Evolutionary conservation across 1,284 basidiomycete genomes (phyloP).

Genomic region (Cystobasidium pallidum): DNA sequence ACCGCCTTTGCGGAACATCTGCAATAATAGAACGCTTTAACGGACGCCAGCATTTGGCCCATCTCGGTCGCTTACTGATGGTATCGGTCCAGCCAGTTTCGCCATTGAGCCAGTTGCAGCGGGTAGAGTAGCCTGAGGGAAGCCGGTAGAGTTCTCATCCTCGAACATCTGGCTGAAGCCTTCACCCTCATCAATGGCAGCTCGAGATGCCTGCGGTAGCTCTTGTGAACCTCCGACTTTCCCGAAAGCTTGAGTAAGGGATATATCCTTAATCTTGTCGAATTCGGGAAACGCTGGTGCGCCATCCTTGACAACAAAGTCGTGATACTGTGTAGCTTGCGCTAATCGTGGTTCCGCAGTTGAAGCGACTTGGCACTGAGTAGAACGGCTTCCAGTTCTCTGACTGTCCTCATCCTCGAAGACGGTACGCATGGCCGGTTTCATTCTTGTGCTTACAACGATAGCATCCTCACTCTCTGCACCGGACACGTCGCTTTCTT

Average conservation of each 20-base stretch:
- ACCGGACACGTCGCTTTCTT: background rate
- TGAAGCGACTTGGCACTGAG: background rate
- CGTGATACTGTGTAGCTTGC: conserved; percentile 22
- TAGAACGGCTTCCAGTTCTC: background rate
- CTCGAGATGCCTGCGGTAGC: conserved; percentile 9
- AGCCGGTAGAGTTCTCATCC: conserved; percentile 6
- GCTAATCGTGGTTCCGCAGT: background rate
- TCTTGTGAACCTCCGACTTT: conserved; percentile 28
- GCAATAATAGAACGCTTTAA: background rate
- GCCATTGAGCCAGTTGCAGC: background rate
- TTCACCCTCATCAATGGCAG: background rate
- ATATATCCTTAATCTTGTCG: conserved; percentile 20
- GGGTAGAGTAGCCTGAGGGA: conserved; percentile 11
- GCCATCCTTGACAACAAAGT: conserved; percentile 17
- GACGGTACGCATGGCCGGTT: background rate
- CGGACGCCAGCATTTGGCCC: background rate
- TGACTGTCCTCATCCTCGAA: conserved; percentile 29
- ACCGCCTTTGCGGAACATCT: conserved; percentile 31
- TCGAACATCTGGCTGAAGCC: conserved; percentile 40
- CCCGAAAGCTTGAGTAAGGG: conserved; percentile 40
- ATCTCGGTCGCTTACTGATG: conserved; percentile 6
- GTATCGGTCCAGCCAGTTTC: conserved; percentile 3
- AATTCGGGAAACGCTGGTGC: conserved; percentile 16
- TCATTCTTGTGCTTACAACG: conserved; percentile 2
- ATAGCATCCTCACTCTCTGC: conserved; percentile 20